Base-by-base conservation (phyloP, 2,329 filamentous ascomycete species). In the Alternaria consortialis region DNA sequence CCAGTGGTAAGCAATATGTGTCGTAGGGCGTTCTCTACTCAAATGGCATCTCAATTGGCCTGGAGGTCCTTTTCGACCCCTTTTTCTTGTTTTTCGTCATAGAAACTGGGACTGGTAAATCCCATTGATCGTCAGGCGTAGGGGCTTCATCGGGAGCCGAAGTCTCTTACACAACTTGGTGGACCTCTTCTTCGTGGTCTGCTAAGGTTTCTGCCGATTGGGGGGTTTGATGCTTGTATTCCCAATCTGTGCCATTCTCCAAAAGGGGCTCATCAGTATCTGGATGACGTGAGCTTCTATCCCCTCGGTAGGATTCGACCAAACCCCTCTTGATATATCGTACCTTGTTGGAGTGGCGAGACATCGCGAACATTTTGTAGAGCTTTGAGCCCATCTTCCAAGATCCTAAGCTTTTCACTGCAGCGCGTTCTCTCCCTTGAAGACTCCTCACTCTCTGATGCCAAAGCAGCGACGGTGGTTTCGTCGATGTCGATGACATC, bases 401-500 rank as follows among this genome's bases (percentile, higher is more conserved):
- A 42, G 2, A 69, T 32, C 6, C 54, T 59, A 3, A 73, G 61
- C 39, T 73, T 73, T 40, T 70, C 67, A 6, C 23, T 55, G 15
- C 39, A 68, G 0, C 25, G 60, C 0, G 29, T 23, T 34, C 71
- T 57, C 54, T 71, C 67, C 2, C 39, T 20, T 7, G 59, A 51
- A 5, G 65, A 59, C 11, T 68, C 63, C 29, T 69, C 65, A 12
- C 52, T 46, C 34, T 74, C 72, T 0, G 66, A 51, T 2, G 70
- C 70, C 12, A 74, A 12, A 0, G 46, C 23, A 8, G 48, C 23
- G 2, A 74, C 63, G 1, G 37, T 50, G 7, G 42, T 52, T 20
- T 72, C 65, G 17, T 58, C 51, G 0, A 74, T 57, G 17, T 71
- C 67, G 7, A 66, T 43, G 0, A 75, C 56, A 56, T 61, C 64